Conservation (phyloP, 257 asterid species). For the Galeopsis tetrahit region DNA sequence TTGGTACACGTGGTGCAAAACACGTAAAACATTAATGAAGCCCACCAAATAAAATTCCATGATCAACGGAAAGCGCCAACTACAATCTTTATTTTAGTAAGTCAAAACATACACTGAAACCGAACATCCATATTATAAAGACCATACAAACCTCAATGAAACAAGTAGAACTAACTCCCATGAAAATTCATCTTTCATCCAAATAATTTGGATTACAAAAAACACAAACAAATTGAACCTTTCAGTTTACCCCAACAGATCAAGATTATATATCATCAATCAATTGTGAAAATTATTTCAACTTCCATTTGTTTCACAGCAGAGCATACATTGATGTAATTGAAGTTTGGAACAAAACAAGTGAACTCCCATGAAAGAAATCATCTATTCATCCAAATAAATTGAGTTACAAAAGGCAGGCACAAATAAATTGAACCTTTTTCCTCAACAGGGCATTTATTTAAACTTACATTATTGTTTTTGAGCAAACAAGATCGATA, state of each 20-base stretch:
- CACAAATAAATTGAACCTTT: not conserved
- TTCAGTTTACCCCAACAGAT: constrained; percentile 23
- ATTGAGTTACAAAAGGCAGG: not conserved
- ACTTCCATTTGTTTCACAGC: constrained; percentile 3
- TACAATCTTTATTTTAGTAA: not conserved
- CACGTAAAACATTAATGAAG: not conserved
- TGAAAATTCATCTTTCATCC: not conserved
- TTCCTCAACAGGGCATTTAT: constrained; percentile 10
- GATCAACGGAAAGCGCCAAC: not conserved
- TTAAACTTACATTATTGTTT: not conserved
- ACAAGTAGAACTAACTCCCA: constrained; percentile 16
- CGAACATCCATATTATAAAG: not conserved
- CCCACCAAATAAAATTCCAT: constrained; percentile 4
- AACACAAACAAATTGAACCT: not conserved
- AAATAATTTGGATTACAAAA: not conserved
- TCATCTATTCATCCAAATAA: constrained; percentile 2
- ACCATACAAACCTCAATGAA: constrained; percentile 16
- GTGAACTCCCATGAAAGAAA: not conserved
- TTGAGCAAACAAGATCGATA: constrained; percentile 30
- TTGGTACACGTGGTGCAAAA: constrained; percentile 21
- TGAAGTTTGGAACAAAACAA: constrained; percentile 19
- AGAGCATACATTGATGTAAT: constrained; percentile 13
- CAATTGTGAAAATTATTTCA: not conserved
- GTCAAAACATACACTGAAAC: constrained; percentile 13
- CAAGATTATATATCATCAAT: constrained; percentile 7